These are phyloP conservation scores for Stentor roeselii DNA, from an alignment of 73 alveolate species.

Conservation along the genomic window DNA sequence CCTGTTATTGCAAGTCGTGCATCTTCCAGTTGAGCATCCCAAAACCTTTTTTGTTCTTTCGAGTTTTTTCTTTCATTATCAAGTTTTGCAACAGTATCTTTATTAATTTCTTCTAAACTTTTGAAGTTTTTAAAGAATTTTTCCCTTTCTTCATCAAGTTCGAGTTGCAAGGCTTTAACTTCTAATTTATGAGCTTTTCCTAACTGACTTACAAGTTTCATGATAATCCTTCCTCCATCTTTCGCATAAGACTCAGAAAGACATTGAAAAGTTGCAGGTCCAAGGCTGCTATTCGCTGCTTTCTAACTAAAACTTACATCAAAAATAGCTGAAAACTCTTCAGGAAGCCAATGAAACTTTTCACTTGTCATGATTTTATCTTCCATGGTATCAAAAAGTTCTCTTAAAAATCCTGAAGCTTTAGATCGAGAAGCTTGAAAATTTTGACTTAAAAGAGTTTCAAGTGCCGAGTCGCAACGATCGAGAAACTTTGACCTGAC, in stretches of 20 bases:
- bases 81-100: not conserved
- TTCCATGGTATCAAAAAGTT: conserved; percentile 33
- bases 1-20: conserved; percentile 11
- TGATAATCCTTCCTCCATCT: not conserved
- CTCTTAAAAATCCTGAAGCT: conserved; percentile 46
- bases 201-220: not conserved
- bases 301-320: not conserved
- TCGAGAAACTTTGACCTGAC: conserved; percentile 49
- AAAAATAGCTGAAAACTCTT: not conserved
- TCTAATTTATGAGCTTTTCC: not conserved
- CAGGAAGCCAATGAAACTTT: conserved; percentile 18
- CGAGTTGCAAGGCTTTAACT: not conserved
- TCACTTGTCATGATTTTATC: not conserved
- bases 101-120: not conserved
- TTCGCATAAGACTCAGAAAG: conserved; percentile 9
- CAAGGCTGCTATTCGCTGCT: not conserved
- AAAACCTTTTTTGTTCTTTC: not conserved
- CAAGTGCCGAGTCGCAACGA: not conserved
- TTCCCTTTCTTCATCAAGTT: conserved; percentile 25
- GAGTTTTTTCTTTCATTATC: conserved; percentile 19
- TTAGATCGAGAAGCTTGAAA: conserved; percentile 27
- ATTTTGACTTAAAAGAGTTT: not conserved
- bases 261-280: not conserved
- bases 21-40: conserved; percentile 16
- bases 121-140: not conserved